phyloP scores from a whole-genome alignment of 768 basidiomycete genomes.

The Stropharia rugosoannulata region DNA sequence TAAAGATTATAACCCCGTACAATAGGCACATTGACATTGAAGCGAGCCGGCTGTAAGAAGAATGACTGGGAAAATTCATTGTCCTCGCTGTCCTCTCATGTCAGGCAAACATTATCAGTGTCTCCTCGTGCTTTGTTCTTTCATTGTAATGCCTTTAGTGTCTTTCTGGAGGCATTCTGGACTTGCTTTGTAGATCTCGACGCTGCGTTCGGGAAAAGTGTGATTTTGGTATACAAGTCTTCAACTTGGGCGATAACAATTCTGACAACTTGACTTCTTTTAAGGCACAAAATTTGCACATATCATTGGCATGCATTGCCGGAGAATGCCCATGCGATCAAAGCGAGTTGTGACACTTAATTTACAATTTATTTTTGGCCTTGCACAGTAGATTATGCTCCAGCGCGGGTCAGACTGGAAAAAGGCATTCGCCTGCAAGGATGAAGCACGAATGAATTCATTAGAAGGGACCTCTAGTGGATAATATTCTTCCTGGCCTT shows the following conservation, averaged over 20 bases:
- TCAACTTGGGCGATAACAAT: too few species aligned
- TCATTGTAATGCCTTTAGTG: too few species aligned
- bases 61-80: constrained; percentile 4
- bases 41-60: not conserved
- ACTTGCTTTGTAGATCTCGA: too few species aligned
- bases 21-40: not conserved
- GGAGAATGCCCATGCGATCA: too few species aligned
- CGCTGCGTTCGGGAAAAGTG: too few species aligned
- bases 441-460: constrained; percentile 1
- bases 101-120: not conserved
- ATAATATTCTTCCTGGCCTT: not conserved
- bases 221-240: too few species aligned
- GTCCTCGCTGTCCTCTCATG: constrained; percentile 4
- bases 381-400: not conserved
- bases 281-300: too few species aligned
- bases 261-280: too few species aligned
- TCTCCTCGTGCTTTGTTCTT: too few species aligned
- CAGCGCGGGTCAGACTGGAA: not conserved
- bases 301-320: too few species aligned
- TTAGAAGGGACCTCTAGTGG: not conserved
- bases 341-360: too few species aligned
- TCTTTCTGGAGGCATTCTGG: too few species aligned
- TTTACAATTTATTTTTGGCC: not conserved
- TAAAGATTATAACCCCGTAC: not conserved
- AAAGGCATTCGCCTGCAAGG: not conserved